Percentiles rank a stretch among this genome's conserved stretches.
Conservation (phyloP, 768 basidiomycete genomes). For the Russula sp. region DNA sequence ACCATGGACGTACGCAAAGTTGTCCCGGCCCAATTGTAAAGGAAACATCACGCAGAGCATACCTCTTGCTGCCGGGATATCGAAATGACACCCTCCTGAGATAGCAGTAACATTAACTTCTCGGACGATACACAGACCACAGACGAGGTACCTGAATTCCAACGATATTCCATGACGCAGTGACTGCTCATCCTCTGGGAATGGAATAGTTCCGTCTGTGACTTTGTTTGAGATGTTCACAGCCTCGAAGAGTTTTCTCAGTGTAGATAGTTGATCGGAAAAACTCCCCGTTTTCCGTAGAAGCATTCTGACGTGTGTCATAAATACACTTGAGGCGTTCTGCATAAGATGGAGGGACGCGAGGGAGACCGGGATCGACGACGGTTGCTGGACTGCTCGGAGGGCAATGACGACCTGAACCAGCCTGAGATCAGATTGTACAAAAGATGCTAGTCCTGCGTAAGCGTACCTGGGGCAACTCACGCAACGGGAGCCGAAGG, state of each 20-base stretch:
- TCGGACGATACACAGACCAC: background rate
- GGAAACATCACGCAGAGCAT: slow-evolving; percentile 56
- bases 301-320: slow-evolving; percentile 41
- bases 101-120: background rate
- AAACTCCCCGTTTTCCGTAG: slow-evolving; percentile 51
- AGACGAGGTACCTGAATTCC: slow-evolving; percentile 48
- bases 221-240: slow-evolving; percentile 53
- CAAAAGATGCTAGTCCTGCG: background rate
- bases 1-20: slow-evolving; percentile 51
- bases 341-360: slow-evolving; percentile 45
- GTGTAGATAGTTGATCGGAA: slow-evolving; percentile 44
- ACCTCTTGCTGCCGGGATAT: slow-evolving; percentile 49
- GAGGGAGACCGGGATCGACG: slow-evolving; percentile 22
- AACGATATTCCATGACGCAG: slow-evolving; percentile 37
- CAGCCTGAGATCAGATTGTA: background rate
- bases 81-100: slow-evolving; percentile 63
- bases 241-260: slow-evolving; percentile 63
- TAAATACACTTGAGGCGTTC: slow-evolving; percentile 47
- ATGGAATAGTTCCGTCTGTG: slow-evolving; percentile 44
- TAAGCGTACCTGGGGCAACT: slow-evolving; percentile 20
- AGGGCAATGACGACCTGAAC: slow-evolving; percentile 22
- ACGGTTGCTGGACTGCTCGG: slow-evolving; percentile 21
- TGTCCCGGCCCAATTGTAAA: slow-evolving; percentile 68
- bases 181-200: slow-evolving; percentile 25
- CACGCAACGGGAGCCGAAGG: slow-evolving; percentile 1